These are phyloP conservation scores for Sclerotinia nivalis DNA, from an alignment of 2,329 filamentous ascomycete genomes.

Conservation along the genomic window DNA sequence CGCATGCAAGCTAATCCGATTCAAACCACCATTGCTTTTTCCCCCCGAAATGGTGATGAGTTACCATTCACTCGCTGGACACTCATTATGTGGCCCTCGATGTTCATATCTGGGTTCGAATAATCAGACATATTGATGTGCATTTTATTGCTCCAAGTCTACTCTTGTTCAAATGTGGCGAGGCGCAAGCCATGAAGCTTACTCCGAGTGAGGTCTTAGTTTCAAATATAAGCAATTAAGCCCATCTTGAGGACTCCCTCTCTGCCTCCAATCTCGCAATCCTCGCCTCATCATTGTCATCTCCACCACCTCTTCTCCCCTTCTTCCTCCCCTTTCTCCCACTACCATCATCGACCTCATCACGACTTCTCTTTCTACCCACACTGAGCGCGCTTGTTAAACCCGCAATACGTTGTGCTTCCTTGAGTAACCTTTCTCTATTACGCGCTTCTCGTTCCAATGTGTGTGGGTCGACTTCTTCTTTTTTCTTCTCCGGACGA, in stretches of 20 bases:
- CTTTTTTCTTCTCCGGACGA: slow-evolving; percentile 27
- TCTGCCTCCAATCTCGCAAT: slow-evolving; percentile 56
- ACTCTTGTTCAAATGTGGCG: background rate
- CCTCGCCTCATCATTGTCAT: slow-evolving; percentile 40
- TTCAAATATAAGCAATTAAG: background rate
- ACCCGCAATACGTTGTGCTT: slow-evolving; percentile 65
- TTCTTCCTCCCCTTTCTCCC: slow-evolving; percentile 51
- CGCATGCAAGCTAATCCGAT: background rate
- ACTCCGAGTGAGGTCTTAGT: no score
- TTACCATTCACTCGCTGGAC: background rate
- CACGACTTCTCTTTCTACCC: slow-evolving; percentile 48
- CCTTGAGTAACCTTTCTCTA: slow-evolving; percentile 65
- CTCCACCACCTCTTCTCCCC: slow-evolving; percentile 32
- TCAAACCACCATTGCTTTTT: background rate
- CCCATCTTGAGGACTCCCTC: slow-evolving; percentile 51
- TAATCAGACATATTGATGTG: background rate
- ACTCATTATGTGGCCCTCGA: background rate
- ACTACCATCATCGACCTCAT: slow-evolving; percentile 46
- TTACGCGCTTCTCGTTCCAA: slow-evolving; percentile 67
- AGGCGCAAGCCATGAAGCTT: background rate
- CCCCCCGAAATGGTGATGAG: no score
- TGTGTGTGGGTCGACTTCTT: slow-evolving; percentile 51
- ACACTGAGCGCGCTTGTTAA: slow-evolving; percentile 45
- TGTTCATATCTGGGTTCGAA: background rate
- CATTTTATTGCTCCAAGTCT: background rate